These are phyloP conservation scores for Cytospora piceicola DNA, from an alignment of 2,329 filamentous ascomycete genomes.

Conservation along the genomic window DNA sequence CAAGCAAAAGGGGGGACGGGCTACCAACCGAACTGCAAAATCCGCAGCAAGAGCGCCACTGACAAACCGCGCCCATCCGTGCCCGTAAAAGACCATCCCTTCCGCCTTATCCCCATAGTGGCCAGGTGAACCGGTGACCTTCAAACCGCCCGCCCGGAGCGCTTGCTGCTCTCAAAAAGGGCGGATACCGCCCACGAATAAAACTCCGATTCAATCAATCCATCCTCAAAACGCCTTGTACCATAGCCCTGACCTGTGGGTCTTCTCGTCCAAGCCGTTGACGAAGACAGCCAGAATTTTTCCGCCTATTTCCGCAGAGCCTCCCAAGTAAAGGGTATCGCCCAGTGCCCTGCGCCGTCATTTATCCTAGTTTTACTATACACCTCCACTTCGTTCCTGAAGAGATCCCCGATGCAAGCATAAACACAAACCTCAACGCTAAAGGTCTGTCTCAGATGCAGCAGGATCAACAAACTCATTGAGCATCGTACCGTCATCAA, in stretches of 20 bases:
- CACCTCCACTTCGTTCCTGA: not conserved
- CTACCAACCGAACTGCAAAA: not conserved
- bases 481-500: conserved; percentile 5
- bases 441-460: not conserved
- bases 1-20: not conserved
- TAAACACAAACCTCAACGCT: not conserved
- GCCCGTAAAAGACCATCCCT: not conserved
- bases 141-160: not conserved
- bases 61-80: not conserved
- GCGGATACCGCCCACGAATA: not conserved
- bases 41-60: not conserved
- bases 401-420: not conserved
- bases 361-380: not conserved
- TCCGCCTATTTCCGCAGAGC: not conserved
- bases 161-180: conserved; percentile 2
- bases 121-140: not conserved
- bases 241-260: not conserved
- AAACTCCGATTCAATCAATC: not conserved
- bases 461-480: not conserved
- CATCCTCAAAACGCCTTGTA: conserved; percentile 11
- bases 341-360: not conserved
- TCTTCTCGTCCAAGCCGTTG: not conserved
- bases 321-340: not conserved
- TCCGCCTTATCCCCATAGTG: not conserved
- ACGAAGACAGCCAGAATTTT: not conserved